Conservation (phyloP, 441 rosid species). For the Flueggea neowawraea region DNA sequence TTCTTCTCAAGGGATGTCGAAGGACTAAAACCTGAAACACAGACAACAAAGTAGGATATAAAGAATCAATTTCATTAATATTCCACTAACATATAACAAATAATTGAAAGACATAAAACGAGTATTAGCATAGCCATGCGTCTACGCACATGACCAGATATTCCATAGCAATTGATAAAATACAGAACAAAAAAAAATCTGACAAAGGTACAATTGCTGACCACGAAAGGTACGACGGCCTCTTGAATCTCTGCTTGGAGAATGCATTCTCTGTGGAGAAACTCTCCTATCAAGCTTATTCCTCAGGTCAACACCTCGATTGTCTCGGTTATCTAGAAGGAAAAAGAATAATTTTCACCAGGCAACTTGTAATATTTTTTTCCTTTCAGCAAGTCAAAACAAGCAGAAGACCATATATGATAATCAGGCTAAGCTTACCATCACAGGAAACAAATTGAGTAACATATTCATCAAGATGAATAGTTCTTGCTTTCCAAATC, state of each 20-base stretch:
- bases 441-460: slow-evolving; percentile 38
- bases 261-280: slow-evolving; percentile 58
- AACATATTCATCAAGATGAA: slow-evolving; percentile 46
- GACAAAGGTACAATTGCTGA: slow-evolving; percentile 27
- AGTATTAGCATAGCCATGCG: neutral
- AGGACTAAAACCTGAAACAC: slow-evolving; percentile 65
- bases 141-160: neutral
- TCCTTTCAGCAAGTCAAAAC: slow-evolving; percentile 16
- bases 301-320: slow-evolving; percentile 72
- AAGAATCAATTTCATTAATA: neutral
- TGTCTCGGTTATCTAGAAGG: slow-evolving; percentile 54
- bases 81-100: neutral
- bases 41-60: slow-evolving; percentile 13
- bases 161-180: neutral
- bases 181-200: neutral
- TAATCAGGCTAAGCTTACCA: slow-evolving; percentile 45
- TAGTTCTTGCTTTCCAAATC: slow-evolving; percentile 58
- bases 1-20: slow-evolving; percentile 49
- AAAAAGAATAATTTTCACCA: slow-evolving; percentile 22
- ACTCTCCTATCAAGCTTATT: slow-evolving; percentile 71
- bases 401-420: slow-evolving; percentile 24
- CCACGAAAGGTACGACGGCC: slow-evolving; percentile 40
- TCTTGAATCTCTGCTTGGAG: slow-evolving; percentile 57
- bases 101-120: slow-evolving; percentile 3
- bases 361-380: slow-evolving; percentile 14